Evolutionary conservation across 352 stramenopile species (phyloP).

Genomic region (Phytophthora megakarya): DNA sequence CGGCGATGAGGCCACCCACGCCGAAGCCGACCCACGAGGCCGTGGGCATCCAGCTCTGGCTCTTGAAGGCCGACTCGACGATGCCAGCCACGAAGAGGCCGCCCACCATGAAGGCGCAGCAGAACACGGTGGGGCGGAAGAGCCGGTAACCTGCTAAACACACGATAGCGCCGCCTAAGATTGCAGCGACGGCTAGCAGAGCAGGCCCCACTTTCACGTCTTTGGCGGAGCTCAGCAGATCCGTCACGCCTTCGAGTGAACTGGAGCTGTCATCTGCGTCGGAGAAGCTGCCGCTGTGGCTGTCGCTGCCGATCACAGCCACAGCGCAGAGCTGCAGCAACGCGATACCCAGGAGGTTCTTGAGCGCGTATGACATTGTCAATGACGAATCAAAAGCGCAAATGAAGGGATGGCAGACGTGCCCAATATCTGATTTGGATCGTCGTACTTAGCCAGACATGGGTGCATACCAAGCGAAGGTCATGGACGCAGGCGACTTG

Average conservation of each 20-base stretch:
- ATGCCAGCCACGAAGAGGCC: slow-evolving; percentile 63
- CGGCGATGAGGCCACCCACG: slow-evolving; percentile 44
- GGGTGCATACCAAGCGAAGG: slow-evolving; percentile 1
- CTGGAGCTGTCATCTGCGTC: slow-evolving; percentile 23
- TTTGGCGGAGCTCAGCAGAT: slow-evolving; percentile 46
- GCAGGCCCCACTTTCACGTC: slow-evolving; percentile 49
- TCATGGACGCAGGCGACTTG: no score
- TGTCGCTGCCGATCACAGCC: slow-evolving; percentile 21
- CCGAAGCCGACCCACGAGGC: slow-evolving; percentile 66
- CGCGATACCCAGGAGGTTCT: slow-evolving; percentile 22
- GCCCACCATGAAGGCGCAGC: slow-evolving; percentile 73
- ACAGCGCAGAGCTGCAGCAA: slow-evolving; percentile 30
- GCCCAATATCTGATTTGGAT: slow-evolving; percentile 30
- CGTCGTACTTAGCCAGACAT: slow-evolving; percentile 21
- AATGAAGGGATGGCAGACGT: slow-evolving; percentile 11
- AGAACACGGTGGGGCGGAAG: slow-evolving; percentile 64
- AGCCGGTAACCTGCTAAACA: slow-evolving; percentile 62
- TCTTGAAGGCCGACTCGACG: slow-evolving; percentile 56
- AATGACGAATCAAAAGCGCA: slow-evolving; percentile 1
- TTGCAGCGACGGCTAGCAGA: slow-evolving; percentile 53
- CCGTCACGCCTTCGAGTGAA: slow-evolving; percentile 36
- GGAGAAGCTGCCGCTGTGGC: slow-evolving; percentile 21
- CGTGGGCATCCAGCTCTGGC: slow-evolving; percentile 52
- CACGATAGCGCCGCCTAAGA: slow-evolving; percentile 50
- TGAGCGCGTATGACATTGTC: slow-evolving; percentile 22